These are phyloP conservation scores for Colletotrichum incanum DNA, from an alignment of 2,329 filamentous ascomycete species.

Conservation along the genomic window DNA sequence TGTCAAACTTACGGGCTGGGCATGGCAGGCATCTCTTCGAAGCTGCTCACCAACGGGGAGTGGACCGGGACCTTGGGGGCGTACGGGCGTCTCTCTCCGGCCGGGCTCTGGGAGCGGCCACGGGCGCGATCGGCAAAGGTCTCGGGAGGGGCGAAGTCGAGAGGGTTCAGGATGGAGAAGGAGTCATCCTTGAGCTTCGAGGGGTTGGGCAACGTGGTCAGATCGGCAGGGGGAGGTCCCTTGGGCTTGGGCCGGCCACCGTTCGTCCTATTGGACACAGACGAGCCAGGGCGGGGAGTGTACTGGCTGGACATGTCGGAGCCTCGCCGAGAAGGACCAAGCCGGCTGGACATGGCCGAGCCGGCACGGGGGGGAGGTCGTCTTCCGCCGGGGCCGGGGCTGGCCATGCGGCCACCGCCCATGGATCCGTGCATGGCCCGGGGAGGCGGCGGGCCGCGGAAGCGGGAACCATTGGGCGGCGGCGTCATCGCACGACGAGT, in stretches of 20 bases:
- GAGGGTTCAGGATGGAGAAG: conserved; percentile 76
- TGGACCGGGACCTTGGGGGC: conserved; percentile 79
- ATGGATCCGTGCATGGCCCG: conserved; percentile 65
- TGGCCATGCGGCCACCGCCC: conserved; percentile 59
- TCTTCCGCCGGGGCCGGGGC: conserved; percentile 62
- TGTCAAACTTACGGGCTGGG: conserved; percentile 84
- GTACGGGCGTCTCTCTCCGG: conserved; percentile 79
- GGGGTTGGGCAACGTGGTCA: conserved; percentile 87
- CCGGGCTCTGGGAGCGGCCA: conserved; percentile 77
- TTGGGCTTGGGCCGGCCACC: conserved; percentile 57
- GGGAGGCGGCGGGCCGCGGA: conserved; percentile 58
- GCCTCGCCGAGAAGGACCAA: conserved; percentile 51
- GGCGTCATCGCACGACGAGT: conserved; percentile 96
- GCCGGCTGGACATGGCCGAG: conserved; percentile 50
- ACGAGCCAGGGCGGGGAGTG: conserved; percentile 75
- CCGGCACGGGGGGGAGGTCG: conserved; percentile 64
- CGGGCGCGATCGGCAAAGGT: conserved; percentile 76
- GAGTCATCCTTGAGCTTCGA: conserved; percentile 87
- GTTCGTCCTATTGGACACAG: conserved; percentile 68
- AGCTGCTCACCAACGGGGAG: conserved; percentile 85
- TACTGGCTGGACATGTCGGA: conserved; percentile 52
- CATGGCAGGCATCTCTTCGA: conserved; percentile 87
- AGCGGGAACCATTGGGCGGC: conserved; percentile 74
- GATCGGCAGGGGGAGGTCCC: conserved; percentile 78
- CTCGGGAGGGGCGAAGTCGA: conserved; percentile 90